Conservation (phyloP, 495 filamentous ascomycete genomes). For the Penicillium silybi region DNA sequence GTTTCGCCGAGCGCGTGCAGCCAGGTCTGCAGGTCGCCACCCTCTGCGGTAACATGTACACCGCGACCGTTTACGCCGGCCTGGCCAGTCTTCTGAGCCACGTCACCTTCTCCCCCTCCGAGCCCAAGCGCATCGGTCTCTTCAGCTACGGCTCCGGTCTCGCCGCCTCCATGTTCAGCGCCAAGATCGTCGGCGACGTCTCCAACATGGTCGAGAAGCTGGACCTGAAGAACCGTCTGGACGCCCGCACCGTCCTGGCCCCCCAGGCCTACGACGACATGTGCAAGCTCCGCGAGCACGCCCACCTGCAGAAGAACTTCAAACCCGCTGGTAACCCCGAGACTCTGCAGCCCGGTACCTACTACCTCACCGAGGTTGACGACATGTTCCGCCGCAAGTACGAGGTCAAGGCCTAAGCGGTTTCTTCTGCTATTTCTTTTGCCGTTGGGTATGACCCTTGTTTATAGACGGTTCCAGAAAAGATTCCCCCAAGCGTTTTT, state of each 20-base stretch:
- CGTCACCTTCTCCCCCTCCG: slow-evolving; percentile 61
- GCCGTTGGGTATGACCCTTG: slow-evolving; percentile 30
- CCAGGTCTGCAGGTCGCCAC: slow-evolving; percentile 84
- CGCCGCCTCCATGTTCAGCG: slow-evolving; percentile 83
- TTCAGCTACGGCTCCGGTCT: slow-evolving; percentile 97
- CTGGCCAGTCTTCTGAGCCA: slow-evolving; percentile 74
- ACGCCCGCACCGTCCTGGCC: slow-evolving; percentile 63
- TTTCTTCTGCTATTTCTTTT: slow-evolving; percentile 22
- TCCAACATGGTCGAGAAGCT: slow-evolving; percentile 72
- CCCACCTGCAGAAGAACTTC: slow-evolving; percentile 90
- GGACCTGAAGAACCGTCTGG: slow-evolving; percentile 73
- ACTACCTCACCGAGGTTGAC: slow-evolving; percentile 87
- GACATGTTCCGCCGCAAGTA: slow-evolving; percentile 95
- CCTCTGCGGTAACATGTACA: slow-evolving; percentile 99
- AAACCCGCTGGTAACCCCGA: slow-evolving; percentile 72
- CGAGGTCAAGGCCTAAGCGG: slow-evolving; percentile 72
- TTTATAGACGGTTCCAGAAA: slow-evolving; percentile 38
- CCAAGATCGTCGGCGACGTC: slow-evolving; percentile 76
- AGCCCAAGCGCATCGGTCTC: slow-evolving; percentile 83
- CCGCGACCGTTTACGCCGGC: slow-evolving; percentile 86
- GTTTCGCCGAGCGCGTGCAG: slow-evolving; percentile 81
- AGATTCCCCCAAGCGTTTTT: slow-evolving; percentile 40
- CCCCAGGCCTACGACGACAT: slow-evolving; percentile 92
- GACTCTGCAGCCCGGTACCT: slow-evolving; percentile 72
- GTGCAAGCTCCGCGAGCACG: slow-evolving; percentile 90